These are phyloP conservation scores for Colletotrichum endophyticum DNA, from an alignment of 2,329 filamentous ascomycete genomes.

Conservation along the genomic window DNA sequence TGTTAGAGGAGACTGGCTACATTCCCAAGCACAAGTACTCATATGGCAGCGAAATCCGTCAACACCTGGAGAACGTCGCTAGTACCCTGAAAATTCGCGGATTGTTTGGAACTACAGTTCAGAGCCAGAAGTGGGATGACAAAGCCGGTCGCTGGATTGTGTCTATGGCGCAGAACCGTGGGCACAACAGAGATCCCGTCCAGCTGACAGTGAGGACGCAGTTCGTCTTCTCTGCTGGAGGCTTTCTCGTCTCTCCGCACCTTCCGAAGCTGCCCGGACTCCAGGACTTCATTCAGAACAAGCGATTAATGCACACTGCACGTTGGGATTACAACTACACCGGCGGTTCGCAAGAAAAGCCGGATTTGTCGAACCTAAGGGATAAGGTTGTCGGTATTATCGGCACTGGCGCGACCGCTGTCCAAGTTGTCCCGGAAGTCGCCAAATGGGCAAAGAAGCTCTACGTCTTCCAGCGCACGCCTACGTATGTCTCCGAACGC, in stretches of 20 bases:
- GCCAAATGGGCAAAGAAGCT: constrained; percentile 52
- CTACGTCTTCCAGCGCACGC: constrained; percentile 61
- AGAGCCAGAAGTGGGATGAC: constrained; percentile 50
- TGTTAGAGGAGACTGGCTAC: constrained; percentile 15
- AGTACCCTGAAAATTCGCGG: constrained; percentile 39
- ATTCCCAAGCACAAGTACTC: constrained; percentile 31
- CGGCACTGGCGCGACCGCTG: constrained; percentile 53
- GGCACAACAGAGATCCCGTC: constrained; percentile 15
- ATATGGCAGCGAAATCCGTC: constrained; percentile 41
- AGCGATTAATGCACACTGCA: constrained; percentile 47
- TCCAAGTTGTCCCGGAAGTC: constrained; percentile 49
- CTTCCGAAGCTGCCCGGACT: constrained; percentile 30
- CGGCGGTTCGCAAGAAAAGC: constrained; percentile 41
- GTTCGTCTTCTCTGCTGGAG: constrained; percentile 41
- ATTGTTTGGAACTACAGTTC: constrained; percentile 46
- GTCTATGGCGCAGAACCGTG: constrained; percentile 23
- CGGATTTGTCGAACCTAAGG: constrained; percentile 47
- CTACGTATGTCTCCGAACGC: constrained; percentile 42
- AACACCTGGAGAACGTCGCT: constrained; percentile 45
- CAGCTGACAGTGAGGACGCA: constrained; percentile 31
- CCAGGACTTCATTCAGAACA: constrained; percentile 36
- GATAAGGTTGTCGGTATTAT: constrained; percentile 51
- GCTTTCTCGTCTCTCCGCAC: constrained; percentile 31
- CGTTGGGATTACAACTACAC: constrained; percentile 49
- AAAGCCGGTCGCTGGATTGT: constrained; percentile 24